Evolutionary conservation across 345 rosid genomes (phyloP).

Genomic region (Angophora floribunda): DNA sequence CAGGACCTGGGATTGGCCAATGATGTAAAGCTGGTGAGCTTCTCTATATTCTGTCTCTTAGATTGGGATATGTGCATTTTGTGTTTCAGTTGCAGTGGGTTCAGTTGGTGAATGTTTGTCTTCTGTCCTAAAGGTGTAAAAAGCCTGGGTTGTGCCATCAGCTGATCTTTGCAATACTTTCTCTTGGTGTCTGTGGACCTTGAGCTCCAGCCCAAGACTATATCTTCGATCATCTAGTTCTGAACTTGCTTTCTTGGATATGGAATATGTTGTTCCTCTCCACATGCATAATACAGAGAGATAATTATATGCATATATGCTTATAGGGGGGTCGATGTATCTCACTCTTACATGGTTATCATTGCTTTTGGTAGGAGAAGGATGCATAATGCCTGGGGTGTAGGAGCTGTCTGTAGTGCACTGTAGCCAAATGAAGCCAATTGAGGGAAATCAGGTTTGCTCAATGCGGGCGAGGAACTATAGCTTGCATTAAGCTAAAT

Average conservation of each 20-base stretch:
- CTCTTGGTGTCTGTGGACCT: neutral
- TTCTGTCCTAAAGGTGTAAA: neutral
- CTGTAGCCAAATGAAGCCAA: neutral
- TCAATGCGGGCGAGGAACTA: neutral
- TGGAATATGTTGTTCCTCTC: neutral
- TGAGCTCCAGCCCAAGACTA: neutral
- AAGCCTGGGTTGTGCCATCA: neutral
- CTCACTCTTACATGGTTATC: neutral
- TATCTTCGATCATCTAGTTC: neutral
- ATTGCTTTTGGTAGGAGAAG: neutral
- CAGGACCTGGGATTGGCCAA: conserved; percentile 38
- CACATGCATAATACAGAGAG: neutral
- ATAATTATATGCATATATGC: neutral
- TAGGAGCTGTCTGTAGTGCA: neutral
- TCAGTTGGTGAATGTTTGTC: neutral
- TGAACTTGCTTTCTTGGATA: neutral
- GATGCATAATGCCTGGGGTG: neutral
- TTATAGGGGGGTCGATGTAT: neutral
- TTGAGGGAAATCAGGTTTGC: neutral
- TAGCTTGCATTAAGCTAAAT: neutral
- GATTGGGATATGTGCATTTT: neutral
- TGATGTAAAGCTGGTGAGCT: conserved; percentile 52
- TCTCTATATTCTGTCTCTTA: neutral
- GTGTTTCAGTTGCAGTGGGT: neutral
- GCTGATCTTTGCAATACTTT: neutral